Base-by-base conservation (phyloP, 2,329 filamentous ascomycete genomes). In the Aspergillus pseudotamarii region DNA sequence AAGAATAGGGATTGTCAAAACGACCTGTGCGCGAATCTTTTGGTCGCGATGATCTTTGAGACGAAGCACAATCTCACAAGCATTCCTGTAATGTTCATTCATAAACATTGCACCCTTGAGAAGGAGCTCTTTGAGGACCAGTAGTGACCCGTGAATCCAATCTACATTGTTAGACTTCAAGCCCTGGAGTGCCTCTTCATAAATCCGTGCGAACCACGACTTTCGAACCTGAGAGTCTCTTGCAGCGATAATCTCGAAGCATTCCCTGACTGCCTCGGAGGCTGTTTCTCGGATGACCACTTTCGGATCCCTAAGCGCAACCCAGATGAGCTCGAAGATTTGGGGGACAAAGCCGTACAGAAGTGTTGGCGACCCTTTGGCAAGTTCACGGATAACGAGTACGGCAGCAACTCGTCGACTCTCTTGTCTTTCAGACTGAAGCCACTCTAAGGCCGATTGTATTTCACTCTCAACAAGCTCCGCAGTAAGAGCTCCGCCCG, bases 21-120 rank as follows among this genome's bases (percentile, higher is more conserved):
- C 92, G 36, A 98, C 91, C 8, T 96, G 96, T 71, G 91, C 91
- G 60, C 94, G 87, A 69, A 98, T 95, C 41, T 93, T 91, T 4
- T 88, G 83, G 70, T 99, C 96, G 59, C 92, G 88, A 71, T 98
- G 93, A 70, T 99, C 95, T 77, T 96, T 96, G 77, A 96, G 92
- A 65, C 91, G 91, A 68, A 94, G 89, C 41, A 97, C 92, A 66
- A 95, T 94, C 66, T 99, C 95, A 76, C 94, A 98, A 12, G 93
- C 90, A 70, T 96, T 92, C 63, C 90, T 88, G 78, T 98, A 99
- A 74, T 94, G 89, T 45, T 94, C 92, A 72, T 97, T 93, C 95
- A 99, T 98, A 78, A 96, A 99, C 94, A 99, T 99, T 71, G 93
- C 94, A 59, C 95, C 95, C 76, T 97, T 94, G 66, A 95, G 88